Evolutionary conservation across 164 flowering plant species (phyloP).

Genomic region (Vitis amurensis): DNA sequence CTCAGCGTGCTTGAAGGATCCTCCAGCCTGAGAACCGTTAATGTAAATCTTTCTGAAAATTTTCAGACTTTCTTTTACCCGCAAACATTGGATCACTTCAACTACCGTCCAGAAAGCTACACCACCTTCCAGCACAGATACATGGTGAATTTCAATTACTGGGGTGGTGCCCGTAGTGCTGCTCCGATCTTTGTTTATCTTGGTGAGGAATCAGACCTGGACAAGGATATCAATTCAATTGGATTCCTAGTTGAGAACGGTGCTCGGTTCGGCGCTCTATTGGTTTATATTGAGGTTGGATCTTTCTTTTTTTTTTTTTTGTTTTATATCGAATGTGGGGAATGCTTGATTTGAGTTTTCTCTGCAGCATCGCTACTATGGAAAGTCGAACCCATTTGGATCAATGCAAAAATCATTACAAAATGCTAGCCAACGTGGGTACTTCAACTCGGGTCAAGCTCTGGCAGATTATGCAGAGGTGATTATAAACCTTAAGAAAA

Average conservation of each 20-base stretch:
- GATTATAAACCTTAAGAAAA: background rate
- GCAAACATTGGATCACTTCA: background rate
- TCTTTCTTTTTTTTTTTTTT: no score
- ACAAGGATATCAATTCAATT: no score
- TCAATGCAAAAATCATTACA: background rate
- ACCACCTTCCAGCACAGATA: background rate
- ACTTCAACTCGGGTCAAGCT: slow-evolving; percentile 9
- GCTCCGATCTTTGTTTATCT: no score
- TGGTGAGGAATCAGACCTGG: no score
- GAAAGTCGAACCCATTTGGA: no score
- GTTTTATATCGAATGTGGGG: no score
- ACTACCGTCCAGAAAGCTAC: background rate
- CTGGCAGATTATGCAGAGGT: slow-evolving; percentile 8
- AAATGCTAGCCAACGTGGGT: background rate
- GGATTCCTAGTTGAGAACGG: no score
- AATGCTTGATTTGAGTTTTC: no score
- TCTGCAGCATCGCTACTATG: no score
- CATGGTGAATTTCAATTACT: background rate
- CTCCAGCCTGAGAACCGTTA: no score
- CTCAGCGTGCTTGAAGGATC: no score
- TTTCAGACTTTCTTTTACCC: background rate
- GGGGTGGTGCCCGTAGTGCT: background rate
- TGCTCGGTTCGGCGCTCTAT: background rate
- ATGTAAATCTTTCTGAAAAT: background rate
- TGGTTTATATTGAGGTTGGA: background rate